phyloP scores from a whole-genome alignment of 768 basidiomycete species.

The Phylloporus sp. region DNA sequence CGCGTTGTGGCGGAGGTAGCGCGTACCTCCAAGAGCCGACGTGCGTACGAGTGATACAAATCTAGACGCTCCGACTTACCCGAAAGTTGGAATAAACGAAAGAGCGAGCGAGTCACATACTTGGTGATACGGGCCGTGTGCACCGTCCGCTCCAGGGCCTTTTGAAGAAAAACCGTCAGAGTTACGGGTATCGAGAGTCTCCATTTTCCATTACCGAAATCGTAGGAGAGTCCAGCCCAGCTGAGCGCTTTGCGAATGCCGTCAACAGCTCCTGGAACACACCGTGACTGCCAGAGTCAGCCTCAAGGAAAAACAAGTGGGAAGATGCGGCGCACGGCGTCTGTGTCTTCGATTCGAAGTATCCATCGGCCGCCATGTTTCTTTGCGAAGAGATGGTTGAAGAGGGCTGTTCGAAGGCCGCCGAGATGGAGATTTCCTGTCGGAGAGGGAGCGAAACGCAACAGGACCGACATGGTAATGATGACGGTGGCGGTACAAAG shows the following conservation, averaged over 20 bases:
- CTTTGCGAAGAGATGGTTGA: conserved; percentile 82
- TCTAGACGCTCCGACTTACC: conserved; percentile 84
- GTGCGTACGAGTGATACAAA: conserved; percentile 71
- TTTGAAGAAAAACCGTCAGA: conserved; percentile 3
- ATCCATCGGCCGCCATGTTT: conserved; percentile 87
- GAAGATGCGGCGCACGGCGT: conserved; percentile 56
- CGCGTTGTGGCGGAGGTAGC: not conserved
- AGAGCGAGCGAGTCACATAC: conserved; percentile 32
- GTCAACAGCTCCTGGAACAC: conserved; percentile 81
- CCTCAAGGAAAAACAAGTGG: not conserved
- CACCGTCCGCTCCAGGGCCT: conserved; percentile 78
- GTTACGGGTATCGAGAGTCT: not conserved
- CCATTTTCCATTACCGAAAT: conserved; percentile 60
- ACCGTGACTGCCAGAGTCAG: conserved; percentile 52
- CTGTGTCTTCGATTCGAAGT: conserved; percentile 92
- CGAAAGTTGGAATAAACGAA: conserved; percentile 1
- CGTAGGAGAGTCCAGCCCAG: conserved; percentile 91
- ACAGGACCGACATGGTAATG: conserved; percentile 48
- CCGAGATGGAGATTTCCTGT: conserved; percentile 94
- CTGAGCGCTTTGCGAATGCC: conserved; percentile 67
- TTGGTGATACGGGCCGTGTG: conserved; percentile 84
- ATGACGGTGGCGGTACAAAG: not conserved
- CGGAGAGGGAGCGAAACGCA: conserved; percentile 96
- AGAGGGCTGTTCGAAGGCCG: conserved; percentile 89
- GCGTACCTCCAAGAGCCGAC: conserved; percentile 70